Conservation (phyloP, 306 rosid genomes). For the Rosa rugosa region DNA sequence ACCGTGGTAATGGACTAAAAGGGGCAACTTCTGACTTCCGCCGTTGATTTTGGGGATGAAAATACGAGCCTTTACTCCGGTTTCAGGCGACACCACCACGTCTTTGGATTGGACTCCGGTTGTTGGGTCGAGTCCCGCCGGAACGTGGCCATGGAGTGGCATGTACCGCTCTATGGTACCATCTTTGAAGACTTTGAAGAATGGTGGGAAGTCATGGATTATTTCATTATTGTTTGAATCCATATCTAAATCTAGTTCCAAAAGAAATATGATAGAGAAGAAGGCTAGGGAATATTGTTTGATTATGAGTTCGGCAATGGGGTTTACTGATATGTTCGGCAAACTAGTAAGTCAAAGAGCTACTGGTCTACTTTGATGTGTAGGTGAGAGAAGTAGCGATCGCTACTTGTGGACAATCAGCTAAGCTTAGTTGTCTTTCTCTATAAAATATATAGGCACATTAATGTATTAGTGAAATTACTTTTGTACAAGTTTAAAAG, state of each 20-base stretch:
- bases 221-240: background rate
- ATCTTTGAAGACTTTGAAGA: constrained; percentile 15
- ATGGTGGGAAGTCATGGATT: background rate
- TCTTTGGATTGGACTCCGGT: constrained; percentile 7
- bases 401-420: background rate
- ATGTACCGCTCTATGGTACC: constrained; percentile 10
- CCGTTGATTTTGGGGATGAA: constrained; percentile 1
- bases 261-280: background rate
- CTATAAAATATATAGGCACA: too few relatives aligned
- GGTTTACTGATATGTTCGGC: background rate
- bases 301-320: background rate
- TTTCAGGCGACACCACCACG: background rate
- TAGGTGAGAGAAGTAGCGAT: background rate
- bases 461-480: too few relatives aligned
- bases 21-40: constrained; percentile 29
- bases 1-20: constrained; percentile 46
- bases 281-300: background rate
- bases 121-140: background rate
- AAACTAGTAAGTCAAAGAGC: background rate
- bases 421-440: too few relatives aligned
- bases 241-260: background rate
- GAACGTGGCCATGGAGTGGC: background rate
- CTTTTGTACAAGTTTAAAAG: too few relatives aligned
- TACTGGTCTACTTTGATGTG: background rate
- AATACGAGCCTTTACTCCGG: background rate